Base-by-base conservation (phyloP, 2,329 filamentous ascomycete genomes). In the Rutstroemia sp. region DNA sequence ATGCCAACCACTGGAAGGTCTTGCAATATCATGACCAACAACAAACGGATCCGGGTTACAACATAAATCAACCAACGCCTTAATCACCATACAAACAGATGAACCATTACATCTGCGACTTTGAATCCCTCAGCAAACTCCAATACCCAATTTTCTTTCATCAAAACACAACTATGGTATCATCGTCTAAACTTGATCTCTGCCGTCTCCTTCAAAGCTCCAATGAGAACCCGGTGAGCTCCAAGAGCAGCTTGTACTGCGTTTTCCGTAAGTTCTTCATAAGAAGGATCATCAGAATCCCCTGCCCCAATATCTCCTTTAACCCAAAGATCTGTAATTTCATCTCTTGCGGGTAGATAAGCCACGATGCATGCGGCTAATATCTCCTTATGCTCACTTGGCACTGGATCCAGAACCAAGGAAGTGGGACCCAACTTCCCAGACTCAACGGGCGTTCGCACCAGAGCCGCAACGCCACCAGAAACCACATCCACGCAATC, bases 301-400 rank as follows among this genome's bases (percentile, higher is more conserved):
- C 56, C 58, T 39, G 63, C 57, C 4, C 72, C 72, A 51, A 76
- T 72, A 67, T 85, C 78, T 17, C 94, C 92, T 73, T 92, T 96
- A 67, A 95, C 82, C 94, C 94, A 99, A 17, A 97, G 72, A 68
- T 96, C 92, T 8, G 92, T 96, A 51, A 97, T 84, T 71, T 99
- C 94, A 64, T 97, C 92, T 60, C 92, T 80, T 21, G 79, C 80
- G 51, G 91, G 88, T 63, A 97, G 78, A 71, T 96, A 97, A 10
- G 87, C 94, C 39, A 99, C 87, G 60, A 94, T 90, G 72, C 90
- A 96, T 48, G 89, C 89, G 10, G 92, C 90, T 47, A 88, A 71
- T 52, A 97, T 82, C 38, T 84, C 80, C 27, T 82, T 76, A 69
- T 95, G 89, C 68, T 96, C 91, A 5, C 86, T 81, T 7, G 91